A percentile compares a stretch with the other conserved stretches of the same genome.
Conservation (phyloP, 768 basidiomycete genomes). For the Vararia minispora region DNA sequence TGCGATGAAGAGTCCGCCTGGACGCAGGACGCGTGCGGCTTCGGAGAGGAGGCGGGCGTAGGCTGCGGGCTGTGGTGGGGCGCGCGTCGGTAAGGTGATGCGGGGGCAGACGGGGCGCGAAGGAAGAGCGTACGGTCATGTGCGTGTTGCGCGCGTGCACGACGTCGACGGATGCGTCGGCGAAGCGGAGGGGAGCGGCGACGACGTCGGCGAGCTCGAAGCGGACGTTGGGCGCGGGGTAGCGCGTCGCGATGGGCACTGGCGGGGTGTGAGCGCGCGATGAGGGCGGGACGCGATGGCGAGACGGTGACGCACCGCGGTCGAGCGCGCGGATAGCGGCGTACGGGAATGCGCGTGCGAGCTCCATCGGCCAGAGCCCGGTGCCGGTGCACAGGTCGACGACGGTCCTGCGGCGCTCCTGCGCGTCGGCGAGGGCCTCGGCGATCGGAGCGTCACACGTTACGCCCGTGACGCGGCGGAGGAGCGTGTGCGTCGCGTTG, state of each 20-base stretch:
- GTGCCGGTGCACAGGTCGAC: conserved; percentile 74
- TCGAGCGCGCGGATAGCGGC: conserved; percentile 63
- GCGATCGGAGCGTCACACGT: conserved; percentile 52
- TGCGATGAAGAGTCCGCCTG: conserved; percentile 61
- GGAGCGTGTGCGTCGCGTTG: conserved; percentile 11
- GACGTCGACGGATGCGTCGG: conserved; percentile 45
- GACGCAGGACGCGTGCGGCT: conserved; percentile 50
- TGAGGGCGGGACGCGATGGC: background rate
- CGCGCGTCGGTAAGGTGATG: conserved; percentile 10
- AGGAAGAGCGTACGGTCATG: conserved; percentile 42
- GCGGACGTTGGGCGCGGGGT: conserved; percentile 45
- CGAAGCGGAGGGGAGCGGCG: conserved; percentile 36
- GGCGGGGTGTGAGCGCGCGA: background rate
- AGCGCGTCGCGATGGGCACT: conserved; percentile 67
- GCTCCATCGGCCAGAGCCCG: conserved; percentile 66
- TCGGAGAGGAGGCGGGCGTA: conserved; percentile 45
- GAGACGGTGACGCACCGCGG: conserved; percentile 42
- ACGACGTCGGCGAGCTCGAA: conserved; percentile 63
- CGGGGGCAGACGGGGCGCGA: background rate
- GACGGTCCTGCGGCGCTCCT: conserved; percentile 35
- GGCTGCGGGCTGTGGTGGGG: conserved; percentile 35
- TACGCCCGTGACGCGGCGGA: conserved; percentile 35
- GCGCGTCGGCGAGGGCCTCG: conserved; percentile 33
- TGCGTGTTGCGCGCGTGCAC: conserved; percentile 53
- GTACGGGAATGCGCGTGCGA: conserved; percentile 55